These are phyloP conservation scores for Globisporangium abappressorium DNA, from an alignment of 352 stramenopile genomes.

Conservation along the genomic window DNA sequence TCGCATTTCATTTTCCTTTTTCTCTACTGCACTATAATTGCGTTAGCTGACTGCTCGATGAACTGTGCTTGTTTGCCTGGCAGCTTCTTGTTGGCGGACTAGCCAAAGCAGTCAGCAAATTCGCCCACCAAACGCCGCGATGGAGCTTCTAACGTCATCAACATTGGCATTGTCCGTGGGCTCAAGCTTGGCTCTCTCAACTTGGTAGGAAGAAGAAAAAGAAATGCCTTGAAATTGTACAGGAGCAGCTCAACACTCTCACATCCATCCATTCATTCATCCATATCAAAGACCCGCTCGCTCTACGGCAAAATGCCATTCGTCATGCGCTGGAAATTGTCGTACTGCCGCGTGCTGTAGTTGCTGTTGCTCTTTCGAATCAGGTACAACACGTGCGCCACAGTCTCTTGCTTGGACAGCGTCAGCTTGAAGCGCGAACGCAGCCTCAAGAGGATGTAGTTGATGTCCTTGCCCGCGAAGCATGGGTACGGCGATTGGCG, in stretches of 20 bases:
- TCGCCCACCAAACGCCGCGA: neutral
- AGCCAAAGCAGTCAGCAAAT: neutral
- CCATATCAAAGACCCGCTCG: conserved; percentile 3
- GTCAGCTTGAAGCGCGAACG: conserved; percentile 86
- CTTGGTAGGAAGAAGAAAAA: neutral
- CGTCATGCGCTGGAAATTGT: conserved; percentile 94
- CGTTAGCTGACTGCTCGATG: neutral
- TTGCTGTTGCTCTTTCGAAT: conserved; percentile 92
- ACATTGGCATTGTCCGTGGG: neutral
- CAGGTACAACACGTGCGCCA: conserved; percentile 88
- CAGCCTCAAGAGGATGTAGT: conserved; percentile 85
- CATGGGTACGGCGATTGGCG: conserved; percentile 96
- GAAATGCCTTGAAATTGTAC: neutral
- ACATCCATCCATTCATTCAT: conserved; percentile 5
- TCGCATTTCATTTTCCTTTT: neutral
- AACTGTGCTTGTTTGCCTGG: neutral
- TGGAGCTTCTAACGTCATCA: neutral
- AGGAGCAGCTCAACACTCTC: conserved; percentile 2
- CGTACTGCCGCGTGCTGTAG: conserved; percentile 92
- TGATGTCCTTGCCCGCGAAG: conserved; percentile 86
- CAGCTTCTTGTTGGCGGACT: neutral
- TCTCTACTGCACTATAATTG: neutral
- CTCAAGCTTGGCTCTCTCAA: neutral
- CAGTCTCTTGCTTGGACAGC: conserved; percentile 86
- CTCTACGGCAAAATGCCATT: conserved; percentile 89